Evolutionary conservation across 2,329 filamentous ascomycete species (phyloP), one percentile per base, ranked within the genome.

Genomic region (Coniochaeta sp.): DNA sequence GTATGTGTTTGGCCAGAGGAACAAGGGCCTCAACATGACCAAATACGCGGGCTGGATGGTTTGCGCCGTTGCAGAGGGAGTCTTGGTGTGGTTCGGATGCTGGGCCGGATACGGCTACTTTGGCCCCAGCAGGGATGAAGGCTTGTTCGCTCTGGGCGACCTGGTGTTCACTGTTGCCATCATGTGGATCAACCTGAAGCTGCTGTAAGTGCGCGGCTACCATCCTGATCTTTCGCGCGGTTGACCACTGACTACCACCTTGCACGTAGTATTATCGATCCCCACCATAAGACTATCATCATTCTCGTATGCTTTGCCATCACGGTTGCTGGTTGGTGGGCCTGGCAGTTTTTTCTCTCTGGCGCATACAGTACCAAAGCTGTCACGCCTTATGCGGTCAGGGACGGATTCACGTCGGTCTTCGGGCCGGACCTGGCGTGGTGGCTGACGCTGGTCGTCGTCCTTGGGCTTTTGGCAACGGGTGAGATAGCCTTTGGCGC

Each of bases 21-120:
- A 83, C 62, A 77, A 74, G 64, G 91, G 89, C 0, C 87, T 96
- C 70, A 93, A 93, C 68, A 80, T 91, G 63, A 78, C 78, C 54
- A 80, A 90, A 62, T 96, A 92, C 68, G 68, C 88, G 0, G 81
- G 82, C 9, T 96, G 92, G 92, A 90, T 93, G 74, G 80, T 89
- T 38, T 85, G 90, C 67, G 91, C 84, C 1, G 85, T 85, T 0
- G 79, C 82, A 6, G 88, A 96, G 72, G 89, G 91, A 9, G 81
- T 91, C 64, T 75, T 92, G 55, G 81, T 89, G 8, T 96, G 65
- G 58, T 92, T 89, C 70, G 82, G 83, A 47, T 74, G 79, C 24
- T 83, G 80, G 81, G 77, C 77, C 0, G 76, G 78, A 3, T 81
- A 82, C 44, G 77, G 75, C 19, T 76, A 75, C 73, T 61, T 24